These are phyloP conservation scores for Penicillium sp. DNA, from an alignment of 2,329 filamentous ascomycete genomes.

Conservation along the genomic window DNA sequence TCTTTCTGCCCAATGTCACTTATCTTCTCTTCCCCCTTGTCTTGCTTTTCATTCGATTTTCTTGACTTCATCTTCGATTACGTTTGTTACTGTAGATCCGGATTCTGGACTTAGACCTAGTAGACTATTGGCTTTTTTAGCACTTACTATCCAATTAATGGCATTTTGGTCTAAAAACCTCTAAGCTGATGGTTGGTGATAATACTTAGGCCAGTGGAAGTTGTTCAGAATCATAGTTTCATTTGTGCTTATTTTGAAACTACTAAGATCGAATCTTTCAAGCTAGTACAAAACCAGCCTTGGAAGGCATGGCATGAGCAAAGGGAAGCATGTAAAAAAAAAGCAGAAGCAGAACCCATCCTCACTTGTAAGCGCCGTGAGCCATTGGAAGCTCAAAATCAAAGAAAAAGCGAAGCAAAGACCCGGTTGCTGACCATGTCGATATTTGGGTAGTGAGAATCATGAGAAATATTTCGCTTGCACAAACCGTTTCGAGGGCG, in stretches of 20 bases:
- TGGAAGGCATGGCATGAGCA: slow-evolving; percentile 2
- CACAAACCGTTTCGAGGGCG: slow-evolving; percentile 15
- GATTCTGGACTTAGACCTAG: neutral
- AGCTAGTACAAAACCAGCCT: slow-evolving; percentile 27
- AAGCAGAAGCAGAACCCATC: slow-evolving; percentile 17
- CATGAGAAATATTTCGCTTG: slow-evolving; percentile 17
- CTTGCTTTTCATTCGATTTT: neutral
- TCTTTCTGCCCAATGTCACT: slow-evolving; percentile 19
- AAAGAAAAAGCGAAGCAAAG: slow-evolving; percentile 8
- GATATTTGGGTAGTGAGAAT: slow-evolving; percentile 10
- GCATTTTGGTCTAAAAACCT: too few species aligned
- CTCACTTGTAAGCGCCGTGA: slow-evolving; percentile 29
- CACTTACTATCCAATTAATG: neutral
- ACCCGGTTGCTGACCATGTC: slow-evolving; percentile 9
- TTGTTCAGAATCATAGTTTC: slow-evolving; percentile 1
- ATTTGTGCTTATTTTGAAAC: slow-evolving; percentile 12
- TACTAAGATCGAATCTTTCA: slow-evolving; percentile 13
- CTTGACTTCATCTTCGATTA: neutral
- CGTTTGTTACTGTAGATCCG: slow-evolving; percentile 1
- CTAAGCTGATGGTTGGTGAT: too few species aligned
- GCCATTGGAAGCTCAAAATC: slow-evolving; percentile 13
- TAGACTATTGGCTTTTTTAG: neutral
- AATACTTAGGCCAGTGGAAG: neutral
- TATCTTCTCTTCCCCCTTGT: slow-evolving; percentile 12
- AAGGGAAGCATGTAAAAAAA: slow-evolving; percentile 5